phyloP scores from a whole-genome alignment of 2,329 filamentous ascomycete species.

The Myrmaecium sp. region DNA sequence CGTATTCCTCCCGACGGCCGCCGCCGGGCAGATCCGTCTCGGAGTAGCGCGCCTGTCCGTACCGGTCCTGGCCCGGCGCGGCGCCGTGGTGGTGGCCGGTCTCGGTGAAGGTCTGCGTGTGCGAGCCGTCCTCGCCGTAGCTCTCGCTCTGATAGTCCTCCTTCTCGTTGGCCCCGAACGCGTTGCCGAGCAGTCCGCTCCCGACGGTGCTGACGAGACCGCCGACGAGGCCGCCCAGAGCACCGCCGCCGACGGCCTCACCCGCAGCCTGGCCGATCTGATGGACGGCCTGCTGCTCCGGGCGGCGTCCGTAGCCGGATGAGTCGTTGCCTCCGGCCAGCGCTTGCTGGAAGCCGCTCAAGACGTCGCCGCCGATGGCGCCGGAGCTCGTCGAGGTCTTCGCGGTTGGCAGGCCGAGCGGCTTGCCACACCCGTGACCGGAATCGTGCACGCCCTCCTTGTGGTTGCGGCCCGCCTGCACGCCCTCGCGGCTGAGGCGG shows the following conservation, averaged over 20 bases:
- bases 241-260: slow-evolving; percentile 45
- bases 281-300: slow-evolving; percentile 15
- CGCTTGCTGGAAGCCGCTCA: slow-evolving; percentile 16
- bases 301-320: slow-evolving; percentile 26
- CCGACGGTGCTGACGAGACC: slow-evolving; percentile 43
- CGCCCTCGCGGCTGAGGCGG: slow-evolving; percentile 64
- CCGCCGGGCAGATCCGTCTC: slow-evolving; percentile 43
- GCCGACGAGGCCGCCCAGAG: slow-evolving; percentile 53
- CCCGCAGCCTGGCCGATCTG: slow-evolving; percentile 36
- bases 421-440: slow-evolving; percentile 73
- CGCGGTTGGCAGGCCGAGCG: slow-evolving; percentile 58
- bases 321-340: slow-evolving; percentile 11
- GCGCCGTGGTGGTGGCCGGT: slow-evolving; percentile 34
- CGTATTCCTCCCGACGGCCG: slow-evolving; percentile 41
- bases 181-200: slow-evolving; percentile 46
- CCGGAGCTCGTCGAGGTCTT: slow-evolving; percentile 23
- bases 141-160: slow-evolving; percentile 36
- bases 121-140: slow-evolving; percentile 42
- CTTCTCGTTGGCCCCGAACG: slow-evolving; percentile 36
- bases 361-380: slow-evolving; percentile 23
- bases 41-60: slow-evolving; percentile 43
- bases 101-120: slow-evolving; percentile 44
- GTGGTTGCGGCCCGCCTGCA: slow-evolving; percentile 65
- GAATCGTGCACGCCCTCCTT: slow-evolving; percentile 70
- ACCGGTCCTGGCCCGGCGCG: slow-evolving; percentile 27